phyloP scores from a whole-genome alignment of 768 basidiomycete genomes.

The Clitopilus hobsonii region DNA sequence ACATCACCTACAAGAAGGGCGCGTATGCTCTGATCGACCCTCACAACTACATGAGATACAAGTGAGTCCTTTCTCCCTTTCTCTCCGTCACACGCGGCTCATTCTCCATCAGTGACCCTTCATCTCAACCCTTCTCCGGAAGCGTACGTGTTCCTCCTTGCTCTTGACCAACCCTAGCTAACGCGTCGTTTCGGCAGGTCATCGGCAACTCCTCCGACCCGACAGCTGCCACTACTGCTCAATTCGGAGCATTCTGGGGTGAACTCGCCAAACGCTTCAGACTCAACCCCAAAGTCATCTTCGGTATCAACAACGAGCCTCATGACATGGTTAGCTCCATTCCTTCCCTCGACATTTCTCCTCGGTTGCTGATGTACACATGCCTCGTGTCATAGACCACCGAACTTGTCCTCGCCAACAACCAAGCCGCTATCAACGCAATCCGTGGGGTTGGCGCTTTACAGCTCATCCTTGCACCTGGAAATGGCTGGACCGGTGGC shows the following conservation, averaged over 20 bases:
- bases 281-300: constrained; percentile 37
- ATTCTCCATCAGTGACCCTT: constrained; percentile 30
- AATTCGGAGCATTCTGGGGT: constrained; percentile 38
- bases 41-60: constrained; percentile 47
- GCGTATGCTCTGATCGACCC: constrained; percentile 41
- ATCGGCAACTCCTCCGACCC: constrained; percentile 41
- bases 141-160: constrained; percentile 24
- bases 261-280: constrained; percentile 37
- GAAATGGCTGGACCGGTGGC: constrained; percentile 43
- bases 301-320: constrained; percentile 44
- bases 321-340: constrained; percentile 32
- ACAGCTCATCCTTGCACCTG: constrained; percentile 42
- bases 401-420: constrained; percentile 32
- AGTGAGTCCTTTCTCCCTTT: constrained; percentile 20
- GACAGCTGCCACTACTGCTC: constrained; percentile 36
- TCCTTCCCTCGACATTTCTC: not conserved
- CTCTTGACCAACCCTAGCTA: not conserved
- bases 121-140: constrained; percentile 36
- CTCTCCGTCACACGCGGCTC: not conserved
- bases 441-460: constrained; percentile 33
- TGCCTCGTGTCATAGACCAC: constrained; percentile 24
- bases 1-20: constrained; percentile 36
- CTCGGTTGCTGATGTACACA: not conserved
- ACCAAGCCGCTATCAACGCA: constrained; percentile 40
- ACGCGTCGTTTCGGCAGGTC: constrained; percentile 22